phyloP scores from a whole-genome alignment of 1,284 basidiomycete species.

The Leucoagaricus sp. region DNA sequence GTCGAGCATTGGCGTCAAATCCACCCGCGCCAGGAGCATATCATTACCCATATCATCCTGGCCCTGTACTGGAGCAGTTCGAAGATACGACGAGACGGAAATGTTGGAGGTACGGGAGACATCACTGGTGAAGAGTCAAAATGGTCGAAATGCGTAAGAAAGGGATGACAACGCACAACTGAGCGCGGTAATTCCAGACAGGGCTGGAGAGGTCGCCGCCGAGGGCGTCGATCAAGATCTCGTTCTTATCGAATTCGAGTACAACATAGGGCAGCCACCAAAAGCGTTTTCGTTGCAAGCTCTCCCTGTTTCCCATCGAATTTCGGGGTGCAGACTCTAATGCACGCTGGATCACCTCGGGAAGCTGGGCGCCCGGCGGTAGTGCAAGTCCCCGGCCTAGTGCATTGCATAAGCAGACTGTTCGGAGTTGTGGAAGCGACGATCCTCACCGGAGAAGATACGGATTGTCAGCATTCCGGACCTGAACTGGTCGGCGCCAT shows the following conservation, averaged over 20 bases:
- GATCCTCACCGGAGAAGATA: conserved; percentile 77
- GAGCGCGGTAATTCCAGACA: conserved; percentile 96
- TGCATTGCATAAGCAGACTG: conserved; percentile 3
- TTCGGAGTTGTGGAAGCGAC: background rate
- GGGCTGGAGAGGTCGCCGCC: conserved; percentile 86
- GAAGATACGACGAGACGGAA: conserved; percentile 85
- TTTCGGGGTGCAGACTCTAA: conserved; percentile 58
- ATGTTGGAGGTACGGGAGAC: conserved; percentile 91
- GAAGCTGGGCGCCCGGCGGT: conserved; percentile 73
- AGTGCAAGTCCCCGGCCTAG: conserved; percentile 75
- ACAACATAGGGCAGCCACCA: conserved; percentile 99
- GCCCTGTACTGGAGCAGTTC: conserved; percentile 66
- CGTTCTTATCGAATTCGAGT: conserved; percentile 99
- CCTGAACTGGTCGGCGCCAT: conserved; percentile 63
- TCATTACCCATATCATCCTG: conserved; percentile 87
- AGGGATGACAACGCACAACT: conserved; percentile 68
- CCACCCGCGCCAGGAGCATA: conserved; percentile 88
- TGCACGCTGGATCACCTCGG: conserved; percentile 85
- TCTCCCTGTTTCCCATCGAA: conserved; percentile 76
- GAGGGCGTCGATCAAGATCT: conserved; percentile 94
- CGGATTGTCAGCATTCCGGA: conserved; percentile 85
- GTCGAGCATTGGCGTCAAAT: conserved; percentile 88
- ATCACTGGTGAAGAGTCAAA: conserved; percentile 51
- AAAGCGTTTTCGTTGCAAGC: conserved; percentile 85
- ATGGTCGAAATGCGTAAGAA: background rate